Base-by-base conservation (phyloP, 768 basidiomycete genomes). In the Xanthoconium purpureum region DNA sequence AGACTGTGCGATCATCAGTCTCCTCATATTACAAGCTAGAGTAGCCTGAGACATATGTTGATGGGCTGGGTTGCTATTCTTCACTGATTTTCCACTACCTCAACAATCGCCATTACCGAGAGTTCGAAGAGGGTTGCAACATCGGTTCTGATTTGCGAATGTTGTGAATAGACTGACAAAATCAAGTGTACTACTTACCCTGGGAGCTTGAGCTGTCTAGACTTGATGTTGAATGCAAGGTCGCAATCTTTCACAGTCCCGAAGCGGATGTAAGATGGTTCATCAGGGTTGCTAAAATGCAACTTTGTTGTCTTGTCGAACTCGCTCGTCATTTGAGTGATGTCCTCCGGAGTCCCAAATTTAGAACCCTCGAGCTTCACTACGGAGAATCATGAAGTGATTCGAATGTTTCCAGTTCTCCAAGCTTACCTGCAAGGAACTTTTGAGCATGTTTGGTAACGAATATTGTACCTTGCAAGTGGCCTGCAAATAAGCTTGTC, bases 281-380 rank as follows among this genome's bases (percentile, higher is more conserved):
- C 75, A 0, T 60, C 47, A 9, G 71, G 57, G 50, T 73, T 72
- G 24, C 66, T 65, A 59, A 83, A 83, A 15, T 73, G 67, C 1
- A 76, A 63, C 54, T 82, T 83, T 3, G 79, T 77, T 2, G 74
- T 71, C 55, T 73, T 76, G 59, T 83, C 80, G 51, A 83, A 83
- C 44, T 67, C 70, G 14, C 61, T 59, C 6, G 67, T 63, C 55
- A 82, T 80, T 39, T 78, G 67, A 24, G 71, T 63, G 28, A 82
- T 54, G 48, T 80, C 78, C 13, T 77, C 77, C 0, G 61, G 48
- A 42, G 60, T 58, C 13, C 71, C 73, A 15, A 72, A 83, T 29
- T 68, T 67, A 3, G 78, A 80, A 10, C 74, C 73, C 14, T 51
- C 52, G 5, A 83, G 71, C 56, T 73, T 74, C 29, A 56, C 80